phyloP scores from a whole-genome alignment of 352 stramenopile genomes.

The Globisporangium sylvaticum region DNA sequence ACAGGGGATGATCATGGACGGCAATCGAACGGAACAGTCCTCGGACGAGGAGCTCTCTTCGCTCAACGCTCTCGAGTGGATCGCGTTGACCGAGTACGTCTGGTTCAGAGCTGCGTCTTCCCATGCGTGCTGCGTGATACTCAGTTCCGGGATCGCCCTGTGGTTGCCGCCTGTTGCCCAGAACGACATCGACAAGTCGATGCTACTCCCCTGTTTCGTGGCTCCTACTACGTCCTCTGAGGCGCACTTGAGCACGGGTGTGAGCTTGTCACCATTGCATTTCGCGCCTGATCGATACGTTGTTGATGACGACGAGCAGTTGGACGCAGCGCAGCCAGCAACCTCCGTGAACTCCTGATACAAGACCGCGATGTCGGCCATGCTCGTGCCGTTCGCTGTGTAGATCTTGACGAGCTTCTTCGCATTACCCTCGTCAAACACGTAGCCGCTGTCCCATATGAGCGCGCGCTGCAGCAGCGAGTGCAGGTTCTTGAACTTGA shows the following conservation, averaged over 20 bases:
- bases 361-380: slow-evolving; percentile 30
- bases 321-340: slow-evolving; percentile 16
- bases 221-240: slow-evolving; percentile 7
- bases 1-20: slow-evolving; percentile 24
- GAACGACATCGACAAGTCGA: slow-evolving; percentile 12
- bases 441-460: slow-evolving; percentile 39
- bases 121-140: slow-evolving; percentile 20
- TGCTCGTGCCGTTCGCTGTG: slow-evolving; percentile 22
- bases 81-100: slow-evolving; percentile 22
- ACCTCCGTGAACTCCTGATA: slow-evolving; percentile 12
- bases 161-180: slow-evolving; percentile 25
- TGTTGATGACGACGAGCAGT: slow-evolving; percentile 15
- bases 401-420: slow-evolving; percentile 22
- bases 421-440: slow-evolving; percentile 2
- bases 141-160: slow-evolving; percentile 17
- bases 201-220: neutral
- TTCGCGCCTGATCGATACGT: slow-evolving; percentile 6
- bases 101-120: slow-evolving; percentile 2
- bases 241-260: slow-evolving; percentile 18
- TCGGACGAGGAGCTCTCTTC: slow-evolving; percentile 5
- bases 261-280: slow-evolving; percentile 23
- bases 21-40: slow-evolving; percentile 1
- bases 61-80: slow-evolving; percentile 19
- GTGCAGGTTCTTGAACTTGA: slow-evolving; percentile 22
- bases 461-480: slow-evolving; percentile 34